Evolutionary conservation across 176 grass and related monocot species (phyloP), one percentile per base, ranked within the genome.

Genomic region (Carex kokanica): DNA sequence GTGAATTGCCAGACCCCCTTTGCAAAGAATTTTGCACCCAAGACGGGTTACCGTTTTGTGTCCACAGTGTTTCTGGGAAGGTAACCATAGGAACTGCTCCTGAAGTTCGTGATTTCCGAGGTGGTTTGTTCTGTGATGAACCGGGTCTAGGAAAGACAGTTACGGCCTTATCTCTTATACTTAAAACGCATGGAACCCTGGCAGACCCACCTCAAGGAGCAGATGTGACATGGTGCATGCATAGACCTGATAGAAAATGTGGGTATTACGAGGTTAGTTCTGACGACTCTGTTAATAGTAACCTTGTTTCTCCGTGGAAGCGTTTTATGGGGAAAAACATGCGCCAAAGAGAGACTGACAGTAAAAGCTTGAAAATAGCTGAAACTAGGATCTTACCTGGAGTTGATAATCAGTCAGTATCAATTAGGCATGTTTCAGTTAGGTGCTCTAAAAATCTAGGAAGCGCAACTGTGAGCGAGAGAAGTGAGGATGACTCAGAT

Each of bases 121-220:
- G 96, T 84, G 91, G 96, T 74, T 93, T 98, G 89, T 98, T 98
- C 85, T 98, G 96, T 87, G 93, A 98, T 75, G 96, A 98, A 91
- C 96, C 96, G 78, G 96, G 96, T 63, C 87, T 98, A 88, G 96
- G 96, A 29, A 98, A 98, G 84, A 98, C 96, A 57, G 83, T 95
- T 80, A 98, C 96, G 21, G 88, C 93, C 64, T 69, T 98, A 64
- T 98, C 96, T 90, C 91, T 98, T 83, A 98, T 98, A 73, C 89
- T 98, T 15, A 95, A 98, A 90, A 93, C 96, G 2, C 91, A 93
- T n/a, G 95, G 91, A 93, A 89, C 86, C 12, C 54, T 95, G 21
- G 85, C 91, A 12, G 88, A 88, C 40, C 89, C 92, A 87, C 92
- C 95, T 86, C 74, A 84, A 51, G 92, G 92, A n/a, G 86, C 84